Evolutionary conservation across 495 filamentous ascomycete genomes (phyloP), one percentile per base, ranked within the genome.

Genomic region (Cryomyces minteri): DNA sequence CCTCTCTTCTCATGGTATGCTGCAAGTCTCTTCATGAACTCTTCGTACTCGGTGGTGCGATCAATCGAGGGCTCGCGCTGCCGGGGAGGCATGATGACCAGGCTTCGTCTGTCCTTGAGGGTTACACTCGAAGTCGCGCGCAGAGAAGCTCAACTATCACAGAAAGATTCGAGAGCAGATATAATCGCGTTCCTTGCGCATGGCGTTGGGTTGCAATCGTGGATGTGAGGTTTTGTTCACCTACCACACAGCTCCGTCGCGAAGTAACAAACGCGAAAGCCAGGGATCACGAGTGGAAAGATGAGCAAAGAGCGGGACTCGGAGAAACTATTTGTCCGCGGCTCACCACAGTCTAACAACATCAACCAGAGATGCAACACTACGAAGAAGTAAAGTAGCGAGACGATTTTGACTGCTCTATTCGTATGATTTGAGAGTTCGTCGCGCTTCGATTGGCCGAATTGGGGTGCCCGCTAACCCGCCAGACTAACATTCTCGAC

Each of bases 1-100:
- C 82, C 82, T 58, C 81, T 69, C 56, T 80, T 71, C 57, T 79
- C 67, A 54, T 85, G 80, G 57, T 77, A 87, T 34, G 51, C 67
- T 3, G 61, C 64, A 28, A 87, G 61, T 45, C 79, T 72, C 52
- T 72, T 62, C 48, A 87, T 76, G 56, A 87, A 85, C 45, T 74
- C 71, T 29, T 73, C 68, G 59, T 82, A 80, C 55, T 83, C 81
- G 11, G 66, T 64, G 0, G 71, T 77, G 46, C 57, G 60, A 37
- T 68, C 69, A 53, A 71, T 60, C 36, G 65, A 66, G 28, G 64
- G 46, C 28, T 66, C 68, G 39, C 58, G 61, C 34, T 53, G 48
- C 48, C 58, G 52, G 45, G 69, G 67, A 54, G 58, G 57, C 60
- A 66, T 67, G 32, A 45, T 56, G 41, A 48, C 47, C 25, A 12